phyloP scores from a whole-genome alignment of 345 rosid species.

The Ricinus communis region DNA sequence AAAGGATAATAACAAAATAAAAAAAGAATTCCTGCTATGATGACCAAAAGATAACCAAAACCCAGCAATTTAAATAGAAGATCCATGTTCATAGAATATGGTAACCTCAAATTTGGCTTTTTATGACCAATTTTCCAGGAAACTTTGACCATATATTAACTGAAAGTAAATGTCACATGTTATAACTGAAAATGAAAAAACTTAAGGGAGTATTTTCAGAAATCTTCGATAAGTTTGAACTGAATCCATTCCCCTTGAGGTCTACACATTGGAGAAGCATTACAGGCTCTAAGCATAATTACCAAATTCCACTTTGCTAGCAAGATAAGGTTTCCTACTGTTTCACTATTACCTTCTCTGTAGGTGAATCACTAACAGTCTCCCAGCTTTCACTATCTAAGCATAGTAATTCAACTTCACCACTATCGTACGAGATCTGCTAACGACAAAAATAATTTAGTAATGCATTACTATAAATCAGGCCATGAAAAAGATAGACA shows the following conservation, averaged over 20 bases:
- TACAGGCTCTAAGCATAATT: not conserved
- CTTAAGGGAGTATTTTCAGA: not conserved
- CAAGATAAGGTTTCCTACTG: not conserved
- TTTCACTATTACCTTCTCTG: constrained; percentile 39
- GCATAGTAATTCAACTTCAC: constrained; percentile 49
- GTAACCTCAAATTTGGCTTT: not conserved
- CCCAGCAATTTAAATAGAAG: not conserved
- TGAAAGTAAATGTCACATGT: not conserved
- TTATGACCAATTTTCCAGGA: not conserved
- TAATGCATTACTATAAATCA: not conserved
- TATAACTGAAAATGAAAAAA: not conserved
- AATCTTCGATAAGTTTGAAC: not conserved
- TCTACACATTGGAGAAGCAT: not conserved
- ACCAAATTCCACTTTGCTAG: not conserved
- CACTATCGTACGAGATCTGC: constrained; percentile 53
- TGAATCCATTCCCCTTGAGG: no score
- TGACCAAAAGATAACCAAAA: not conserved
- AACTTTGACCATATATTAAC: not conserved
- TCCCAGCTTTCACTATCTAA: constrained; percentile 53
- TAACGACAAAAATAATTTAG: constrained; percentile 13
- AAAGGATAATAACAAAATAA: no score
- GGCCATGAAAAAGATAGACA: not conserved
- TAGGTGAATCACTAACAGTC: constrained; percentile 39
- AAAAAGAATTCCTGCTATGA: not conserved
- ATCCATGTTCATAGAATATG: not conserved